Percentiles rank a stretch among this genome's conserved stretches.
These are phyloP conservation scores for Phyllosticta paracitricarpa DNA, from an alignment of 2,329 filamentous ascomycete species.

Conservation along the genomic window DNA sequence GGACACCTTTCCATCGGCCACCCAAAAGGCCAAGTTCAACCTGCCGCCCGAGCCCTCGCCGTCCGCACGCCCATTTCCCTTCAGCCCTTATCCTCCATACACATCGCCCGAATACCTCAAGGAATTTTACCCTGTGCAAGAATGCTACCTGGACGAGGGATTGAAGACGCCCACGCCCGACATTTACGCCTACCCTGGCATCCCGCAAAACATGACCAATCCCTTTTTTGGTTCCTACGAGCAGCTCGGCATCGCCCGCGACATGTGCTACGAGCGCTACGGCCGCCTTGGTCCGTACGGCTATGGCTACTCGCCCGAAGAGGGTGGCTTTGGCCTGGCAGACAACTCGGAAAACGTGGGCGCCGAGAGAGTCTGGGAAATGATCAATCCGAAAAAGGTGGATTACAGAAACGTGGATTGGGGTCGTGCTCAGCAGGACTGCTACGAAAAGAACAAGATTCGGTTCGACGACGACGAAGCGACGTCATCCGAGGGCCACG, in stretches of 20 bases:
- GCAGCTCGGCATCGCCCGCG: constrained; percentile 36
- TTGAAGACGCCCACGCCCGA: constrained; percentile 46
- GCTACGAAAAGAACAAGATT: constrained; percentile 39
- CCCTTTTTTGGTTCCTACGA: constrained; percentile 41
- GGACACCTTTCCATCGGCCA: constrained; percentile 22
- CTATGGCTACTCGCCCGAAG: constrained; percentile 37
- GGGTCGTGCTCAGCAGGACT: constrained; percentile 38
- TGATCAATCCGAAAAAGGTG: constrained; percentile 43
- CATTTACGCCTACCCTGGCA: constrained; percentile 53
- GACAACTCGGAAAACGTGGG: constrained; percentile 35
- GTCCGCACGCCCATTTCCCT: constrained; percentile 28
- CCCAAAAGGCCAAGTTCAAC: constrained; percentile 5
- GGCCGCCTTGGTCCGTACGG: constrained; percentile 42
- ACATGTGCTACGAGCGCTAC: constrained; percentile 42
- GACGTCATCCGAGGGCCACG: constrained; percentile 15
- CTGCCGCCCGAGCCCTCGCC: constrained; percentile 23
- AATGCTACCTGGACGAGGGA: constrained; percentile 53
- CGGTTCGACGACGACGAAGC: constrained; percentile 32
- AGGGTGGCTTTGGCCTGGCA: constrained; percentile 40
- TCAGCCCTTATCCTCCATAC: constrained; percentile 38
- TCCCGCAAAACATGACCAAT: constrained; percentile 39
- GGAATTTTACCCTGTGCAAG: constrained; percentile 42
- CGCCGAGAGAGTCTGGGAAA: constrained; percentile 42
- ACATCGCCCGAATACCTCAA: constrained; percentile 34
- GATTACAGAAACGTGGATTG: constrained; percentile 41